Conservation (phyloP, 148 eudicot species). For the Pouteria glomerata region DNA sequence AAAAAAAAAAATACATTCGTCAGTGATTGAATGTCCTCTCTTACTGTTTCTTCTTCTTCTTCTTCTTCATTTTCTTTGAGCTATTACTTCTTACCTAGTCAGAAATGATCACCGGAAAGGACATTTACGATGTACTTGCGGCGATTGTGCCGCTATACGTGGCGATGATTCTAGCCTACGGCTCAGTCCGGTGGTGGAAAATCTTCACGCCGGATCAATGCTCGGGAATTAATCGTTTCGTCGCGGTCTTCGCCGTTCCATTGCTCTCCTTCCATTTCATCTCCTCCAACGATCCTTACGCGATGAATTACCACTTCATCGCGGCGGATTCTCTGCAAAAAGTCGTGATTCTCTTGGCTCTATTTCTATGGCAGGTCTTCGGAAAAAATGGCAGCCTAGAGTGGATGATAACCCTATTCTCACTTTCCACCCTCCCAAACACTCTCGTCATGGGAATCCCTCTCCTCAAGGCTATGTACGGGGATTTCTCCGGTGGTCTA, state of each 20-base stretch:
- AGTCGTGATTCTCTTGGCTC: constrained; percentile 54
- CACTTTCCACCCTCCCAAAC: constrained; percentile 84
- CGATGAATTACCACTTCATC: constrained; percentile 87
- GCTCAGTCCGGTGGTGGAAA: constrained; percentile 95
- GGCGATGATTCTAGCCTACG: constrained; percentile 93
- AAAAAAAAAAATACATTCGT: too few relatives aligned
- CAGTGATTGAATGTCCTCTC: too few relatives aligned
- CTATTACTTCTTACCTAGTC: too few relatives aligned
- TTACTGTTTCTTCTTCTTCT: too few relatives aligned
- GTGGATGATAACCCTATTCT: constrained; percentile 91
- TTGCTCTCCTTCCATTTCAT: constrained; percentile 92
- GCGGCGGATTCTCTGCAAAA: constrained; percentile 88
- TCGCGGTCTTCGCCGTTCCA: constrained; percentile 89
- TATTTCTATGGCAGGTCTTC: constrained; percentile 59
- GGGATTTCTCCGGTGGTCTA: constrained; percentile 63
- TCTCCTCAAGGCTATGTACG: constrained; percentile 80
- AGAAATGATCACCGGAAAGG: constrained; percentile 78
- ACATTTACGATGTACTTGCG: constrained; percentile 83
- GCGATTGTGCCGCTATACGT: constrained; percentile 82
- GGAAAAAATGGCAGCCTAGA: constrained; percentile 62
- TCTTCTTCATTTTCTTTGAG: too few relatives aligned
- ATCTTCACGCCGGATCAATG: constrained; percentile 98
- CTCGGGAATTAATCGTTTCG: constrained; percentile 95
- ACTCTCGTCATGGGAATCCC: constrained; percentile 98
- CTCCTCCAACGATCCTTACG: constrained; percentile 72